Base-by-base conservation (phyloP, 345 rosid genomes). In the Excoecaria agallocha region DNA sequence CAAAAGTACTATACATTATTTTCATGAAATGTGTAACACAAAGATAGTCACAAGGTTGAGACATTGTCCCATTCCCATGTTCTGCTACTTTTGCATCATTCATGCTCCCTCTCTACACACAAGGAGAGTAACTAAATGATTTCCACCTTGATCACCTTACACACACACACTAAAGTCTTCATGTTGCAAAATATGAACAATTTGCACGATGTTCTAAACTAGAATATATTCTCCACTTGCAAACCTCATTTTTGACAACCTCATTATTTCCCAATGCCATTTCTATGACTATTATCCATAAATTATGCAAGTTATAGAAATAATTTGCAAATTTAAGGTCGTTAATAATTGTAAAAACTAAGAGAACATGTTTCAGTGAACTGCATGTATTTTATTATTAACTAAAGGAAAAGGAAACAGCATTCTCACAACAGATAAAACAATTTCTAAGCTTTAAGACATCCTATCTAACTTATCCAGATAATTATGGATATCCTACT, bases 401-500 rank as follows among this genome's bases (percentile, higher is more conserved):
- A 68, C 58, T 41, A 71, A 56, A 41, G 20, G 12, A 30, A 75
- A n/a, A 35, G n/a, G 13, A 30, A 50, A 51, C 52, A 49, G 20
- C 19, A 13, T 15, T 24, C 38, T 9, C 43, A 50, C 12, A 38
- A 1, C 45, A 68, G 17, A 50, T 11, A 12, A 10, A 11, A 67
- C 24, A 10, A 20, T 20, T n/a, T 68, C 20, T 35, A 51, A 35
- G 12, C 35, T 49, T 50, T 64, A 74, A 50, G 24, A 59, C n/a
- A 65, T 64, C 45, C 39, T 45, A 19, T 64, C n/a, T 35, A 55
- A 17, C 12, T 43, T 70, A 62, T 49, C 39, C 12, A 58, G 37
- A 43, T 38, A 54, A 39, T 20, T 38, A 43, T 0, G 41, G 43
- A 13, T 63, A 78, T 69, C 24, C 69, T 61, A 80, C 86, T 85